Percentiles rank a stretch among this genome's conserved stretches.
These are phyloP conservation scores for Phascolomyces articulosus DNA, from an alignment of 371 early-diverging fungal genomes.

Conservation along the genomic window DNA sequence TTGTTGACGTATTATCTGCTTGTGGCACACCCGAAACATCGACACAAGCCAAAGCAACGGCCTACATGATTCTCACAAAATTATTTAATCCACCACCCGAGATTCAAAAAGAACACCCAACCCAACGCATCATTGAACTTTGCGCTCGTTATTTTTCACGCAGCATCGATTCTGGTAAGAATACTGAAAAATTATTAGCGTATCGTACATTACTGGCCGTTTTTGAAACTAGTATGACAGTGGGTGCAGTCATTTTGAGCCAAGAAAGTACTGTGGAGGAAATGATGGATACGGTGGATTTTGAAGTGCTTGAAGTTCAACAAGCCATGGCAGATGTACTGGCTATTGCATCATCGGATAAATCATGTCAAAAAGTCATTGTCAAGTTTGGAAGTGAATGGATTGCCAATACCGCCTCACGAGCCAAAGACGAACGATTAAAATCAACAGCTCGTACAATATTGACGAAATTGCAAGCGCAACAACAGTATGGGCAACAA, in stretches of 20 bases:
- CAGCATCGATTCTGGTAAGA: slow-evolving; percentile 46
- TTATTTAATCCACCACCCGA: slow-evolving; percentile 33
- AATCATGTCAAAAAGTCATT: slow-evolving; percentile 26
- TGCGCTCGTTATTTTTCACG: slow-evolving; percentile 44
- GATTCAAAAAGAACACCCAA: slow-evolving; percentile 29
- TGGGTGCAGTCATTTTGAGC: slow-evolving; percentile 64
- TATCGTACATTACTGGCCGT: slow-evolving; percentile 64
- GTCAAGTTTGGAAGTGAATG: slow-evolving; percentile 56
- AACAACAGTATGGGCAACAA: slow-evolving; percentile 29
- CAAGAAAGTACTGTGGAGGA: slow-evolving; percentile 4
- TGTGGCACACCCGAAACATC: slow-evolving; percentile 30
- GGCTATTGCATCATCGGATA: slow-evolving; percentile 1
- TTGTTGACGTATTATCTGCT: slow-evolving; percentile 34
- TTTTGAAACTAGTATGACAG: slow-evolving; percentile 63
- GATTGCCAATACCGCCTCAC: slow-evolving; percentile 53
- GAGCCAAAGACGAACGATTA: slow-evolving; percentile 47
- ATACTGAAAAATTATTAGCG: slow-evolving; percentile 42
- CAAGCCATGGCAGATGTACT: slow-evolving; percentile 37
- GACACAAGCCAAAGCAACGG: slow-evolving; percentile 31
- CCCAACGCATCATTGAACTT: slow-evolving; percentile 38
- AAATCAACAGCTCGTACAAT: slow-evolving; percentile 22
- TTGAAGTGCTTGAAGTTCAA: background rate
- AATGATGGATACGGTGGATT: slow-evolving; percentile 9
- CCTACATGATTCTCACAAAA: slow-evolving; percentile 44
- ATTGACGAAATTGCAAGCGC: slow-evolving; percentile 4